Conservation (phyloP, 805 yeast genomes). For the Helenozyma rhizophorensis region DNA sequence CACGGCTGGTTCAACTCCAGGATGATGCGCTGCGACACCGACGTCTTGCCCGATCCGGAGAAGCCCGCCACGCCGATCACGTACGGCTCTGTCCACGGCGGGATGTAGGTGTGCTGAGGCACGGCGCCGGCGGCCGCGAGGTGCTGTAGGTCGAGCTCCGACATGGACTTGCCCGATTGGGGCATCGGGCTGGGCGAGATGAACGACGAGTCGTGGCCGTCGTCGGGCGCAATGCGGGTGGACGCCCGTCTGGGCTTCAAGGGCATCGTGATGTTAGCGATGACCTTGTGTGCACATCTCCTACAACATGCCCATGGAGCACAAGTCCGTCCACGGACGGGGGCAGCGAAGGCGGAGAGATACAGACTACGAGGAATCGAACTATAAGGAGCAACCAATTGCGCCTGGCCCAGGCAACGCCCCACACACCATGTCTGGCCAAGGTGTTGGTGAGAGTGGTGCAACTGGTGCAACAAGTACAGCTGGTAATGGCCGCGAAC, state of each 20-base stretch:
- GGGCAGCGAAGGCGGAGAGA: not conserved
- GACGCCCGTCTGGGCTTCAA: too few species aligned
- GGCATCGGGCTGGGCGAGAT: conserved; percentile 11
- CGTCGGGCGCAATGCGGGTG: conserved; percentile 22
- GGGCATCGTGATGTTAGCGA: too few species aligned
- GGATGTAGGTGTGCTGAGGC: conserved; percentile 30
- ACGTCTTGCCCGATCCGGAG: conserved; percentile 85
- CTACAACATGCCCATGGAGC: too few species aligned
- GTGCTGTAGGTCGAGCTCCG: not conserved
- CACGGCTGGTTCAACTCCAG: conserved; percentile 81
- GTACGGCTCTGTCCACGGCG: conserved; percentile 89
- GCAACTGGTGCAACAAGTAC: too few species aligned
- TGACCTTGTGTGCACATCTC: too few species aligned
- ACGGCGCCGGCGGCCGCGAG: not conserved
- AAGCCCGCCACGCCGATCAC: conserved; percentile 81
- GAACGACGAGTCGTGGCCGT: conserved; percentile 21
- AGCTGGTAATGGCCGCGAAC: too few species aligned
- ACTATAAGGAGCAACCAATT: too few species aligned
- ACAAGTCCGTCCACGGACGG: not conserved
- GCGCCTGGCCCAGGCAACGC: too few species aligned
- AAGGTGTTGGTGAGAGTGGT: too few species aligned
- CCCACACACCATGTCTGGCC: too few species aligned
- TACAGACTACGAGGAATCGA: not conserved
- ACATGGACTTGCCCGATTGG: not conserved
- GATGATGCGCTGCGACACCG: conserved; percentile 80